Conservation (phyloP, 2,329 filamentous ascomycete genomes). For the Cladosporium phlei region DNA sequence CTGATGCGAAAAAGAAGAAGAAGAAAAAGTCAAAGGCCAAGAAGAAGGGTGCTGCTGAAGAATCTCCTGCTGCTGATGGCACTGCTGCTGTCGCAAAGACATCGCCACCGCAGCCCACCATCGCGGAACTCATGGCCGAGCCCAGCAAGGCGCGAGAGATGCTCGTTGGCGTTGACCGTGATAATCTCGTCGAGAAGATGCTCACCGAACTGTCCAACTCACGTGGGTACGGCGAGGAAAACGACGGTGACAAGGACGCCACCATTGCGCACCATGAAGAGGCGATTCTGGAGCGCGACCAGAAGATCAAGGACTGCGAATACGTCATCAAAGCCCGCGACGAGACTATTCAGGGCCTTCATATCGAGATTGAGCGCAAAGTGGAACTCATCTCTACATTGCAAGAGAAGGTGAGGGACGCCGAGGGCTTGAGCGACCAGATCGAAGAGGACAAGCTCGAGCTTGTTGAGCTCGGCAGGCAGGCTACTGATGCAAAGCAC, state of each 20-base stretch:
- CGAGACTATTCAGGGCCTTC: conserved; percentile 65
- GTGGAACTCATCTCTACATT: conserved; percentile 17
- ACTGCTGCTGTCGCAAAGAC: conserved; percentile 29
- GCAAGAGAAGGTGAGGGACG: conserved; percentile 20
- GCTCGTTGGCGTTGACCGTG: conserved; percentile 7
- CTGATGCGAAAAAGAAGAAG: conserved; percentile 69
- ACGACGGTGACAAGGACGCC: conserved; percentile 11
- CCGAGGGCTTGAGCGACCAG: conserved; percentile 21
- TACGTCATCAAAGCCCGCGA: conserved; percentile 54
- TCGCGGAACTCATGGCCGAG: conserved; percentile 19
- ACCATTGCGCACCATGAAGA: conserved; percentile 13
- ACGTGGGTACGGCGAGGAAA: conserved; percentile 17
- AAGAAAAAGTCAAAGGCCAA: conserved; percentile 78
- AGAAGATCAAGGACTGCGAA: conserved; percentile 22
- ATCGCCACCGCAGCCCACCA: conserved; percentile 4
- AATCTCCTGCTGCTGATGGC: conserved; percentile 17
- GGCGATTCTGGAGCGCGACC: conserved; percentile 20
- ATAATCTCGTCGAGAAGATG: conserved; percentile 2
- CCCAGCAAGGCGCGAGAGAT: conserved; percentile 20
- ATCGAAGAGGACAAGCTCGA: conserved; percentile 23
- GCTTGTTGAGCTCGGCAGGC: conserved; percentile 25
- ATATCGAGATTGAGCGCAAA: conserved; percentile 30
- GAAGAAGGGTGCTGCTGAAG: conserved; percentile 56
- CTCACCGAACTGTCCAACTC: conserved; percentile 2
- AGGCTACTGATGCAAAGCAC: conserved; percentile 29